These are phyloP conservation scores for Pilasporangium apinafurcum DNA, from an alignment of 352 stramenopile species.

Conservation along the genomic window DNA sequence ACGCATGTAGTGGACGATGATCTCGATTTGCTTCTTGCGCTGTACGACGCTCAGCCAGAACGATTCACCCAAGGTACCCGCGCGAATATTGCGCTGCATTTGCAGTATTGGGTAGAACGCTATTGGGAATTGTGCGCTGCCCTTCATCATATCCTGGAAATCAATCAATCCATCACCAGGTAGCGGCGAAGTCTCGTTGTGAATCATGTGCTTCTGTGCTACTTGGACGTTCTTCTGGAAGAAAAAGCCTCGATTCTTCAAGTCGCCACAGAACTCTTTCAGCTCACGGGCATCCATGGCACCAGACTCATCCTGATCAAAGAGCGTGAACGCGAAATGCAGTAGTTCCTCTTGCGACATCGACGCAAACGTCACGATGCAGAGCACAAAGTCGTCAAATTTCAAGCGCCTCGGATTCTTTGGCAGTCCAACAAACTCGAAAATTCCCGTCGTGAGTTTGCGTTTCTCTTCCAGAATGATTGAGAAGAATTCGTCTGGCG, in stretches of 20 bases:
- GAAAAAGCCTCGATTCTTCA: slow-evolving; percentile 47
- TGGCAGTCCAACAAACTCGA: slow-evolving; percentile 29
- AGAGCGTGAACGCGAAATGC: slow-evolving; percentile 62
- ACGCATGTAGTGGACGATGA: slow-evolving; percentile 57
- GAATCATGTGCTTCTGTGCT: slow-evolving; percentile 41
- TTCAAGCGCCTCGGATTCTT: slow-evolving; percentile 19
- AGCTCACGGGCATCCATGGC: slow-evolving; percentile 56
- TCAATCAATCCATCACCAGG: slow-evolving; percentile 38
- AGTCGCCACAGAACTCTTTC: slow-evolving; percentile 39
- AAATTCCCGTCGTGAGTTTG: slow-evolving; percentile 45
- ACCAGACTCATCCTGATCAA: slow-evolving; percentile 57
- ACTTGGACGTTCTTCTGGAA: slow-evolving; percentile 58
- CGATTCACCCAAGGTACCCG: slow-evolving; percentile 32
- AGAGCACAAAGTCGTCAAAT: slow-evolving; percentile 64
- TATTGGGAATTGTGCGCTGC: slow-evolving; percentile 43
- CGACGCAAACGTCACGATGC: slow-evolving; percentile 37
- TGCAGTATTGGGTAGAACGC: slow-evolving; percentile 67
- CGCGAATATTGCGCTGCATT: slow-evolving; percentile 52
- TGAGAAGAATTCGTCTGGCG: slow-evolving; percentile 49
- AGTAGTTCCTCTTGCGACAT: slow-evolving; percentile 46
- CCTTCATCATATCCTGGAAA: slow-evolving; percentile 44
- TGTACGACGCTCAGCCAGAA: slow-evolving; percentile 35
- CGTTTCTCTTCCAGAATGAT: slow-evolving; percentile 50
- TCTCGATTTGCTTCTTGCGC: slow-evolving; percentile 35
- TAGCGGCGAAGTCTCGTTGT: slow-evolving; percentile 16